phyloP scores from a whole-genome alignment of 495 filamentous ascomycete species.

The Aspergillus bridgeri region DNA sequence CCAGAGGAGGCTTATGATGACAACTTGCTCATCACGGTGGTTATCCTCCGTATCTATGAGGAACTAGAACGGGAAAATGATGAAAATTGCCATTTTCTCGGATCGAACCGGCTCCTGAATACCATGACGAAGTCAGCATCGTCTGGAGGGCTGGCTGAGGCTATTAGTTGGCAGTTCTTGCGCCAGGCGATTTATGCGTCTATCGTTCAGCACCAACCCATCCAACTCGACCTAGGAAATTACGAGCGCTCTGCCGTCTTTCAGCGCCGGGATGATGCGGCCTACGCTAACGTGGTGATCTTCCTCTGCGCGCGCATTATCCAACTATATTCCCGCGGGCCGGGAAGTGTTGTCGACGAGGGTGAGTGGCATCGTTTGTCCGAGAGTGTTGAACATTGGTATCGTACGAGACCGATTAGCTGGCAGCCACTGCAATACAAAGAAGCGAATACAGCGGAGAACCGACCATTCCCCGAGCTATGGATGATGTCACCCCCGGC shows the following conservation, averaged over 20 bases:
- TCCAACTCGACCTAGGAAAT: conserved; percentile 34
- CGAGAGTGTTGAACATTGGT: conserved; percentile 30
- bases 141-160: conserved; percentile 37
- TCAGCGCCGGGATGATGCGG: conserved; percentile 31
- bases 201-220: conserved; percentile 33
- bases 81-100: conserved; percentile 35
- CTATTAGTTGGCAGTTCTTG: conserved; percentile 41
- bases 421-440: conserved; percentile 39
- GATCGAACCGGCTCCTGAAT: conserved; percentile 37
- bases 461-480: conserved; percentile 37
- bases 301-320: conserved; percentile 38
- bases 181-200: conserved; percentile 42
- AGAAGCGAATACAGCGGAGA: conserved; percentile 19
- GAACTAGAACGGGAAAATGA: conserved; percentile 33
- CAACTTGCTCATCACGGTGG: conserved; percentile 34
- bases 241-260: conserved; percentile 36
- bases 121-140: conserved; percentile 34
- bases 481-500: conserved; percentile 41
- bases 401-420: conserved; percentile 25
- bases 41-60: conserved; percentile 37
- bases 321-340: conserved; percentile 25
- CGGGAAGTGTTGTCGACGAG: conserved; percentile 19
- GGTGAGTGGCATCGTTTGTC: conserved; percentile 23
- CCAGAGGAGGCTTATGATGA: conserved; percentile 33
- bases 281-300: conserved; percentile 34